These are phyloP conservation scores for Haplographium delicatum DNA, from an alignment of 495 filamentous ascomycete genomes.

Conservation along the genomic window DNA sequence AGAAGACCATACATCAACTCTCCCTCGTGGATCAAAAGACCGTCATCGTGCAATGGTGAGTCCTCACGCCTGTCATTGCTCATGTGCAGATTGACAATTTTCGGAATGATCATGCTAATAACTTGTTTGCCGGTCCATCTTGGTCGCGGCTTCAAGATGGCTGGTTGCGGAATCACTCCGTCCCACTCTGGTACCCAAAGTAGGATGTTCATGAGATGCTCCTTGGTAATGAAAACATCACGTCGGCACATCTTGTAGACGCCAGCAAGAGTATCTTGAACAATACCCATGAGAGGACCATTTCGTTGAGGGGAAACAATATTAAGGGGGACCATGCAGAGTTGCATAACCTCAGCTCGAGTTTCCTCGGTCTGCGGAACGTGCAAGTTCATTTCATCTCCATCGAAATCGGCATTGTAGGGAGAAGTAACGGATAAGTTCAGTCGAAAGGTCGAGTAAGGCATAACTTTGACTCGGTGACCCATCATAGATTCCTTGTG, in stretches of 20 bases:
- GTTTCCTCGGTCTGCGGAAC: constrained; percentile 97
- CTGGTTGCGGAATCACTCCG: constrained; percentile 83
- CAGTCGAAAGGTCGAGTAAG: constrained; percentile 94
- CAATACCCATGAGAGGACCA: constrained; percentile 97
- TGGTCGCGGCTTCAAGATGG: constrained; percentile 84
- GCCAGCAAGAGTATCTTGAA: constrained; percentile 94
- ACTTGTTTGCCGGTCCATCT: constrained; percentile 99
- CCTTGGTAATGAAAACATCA: constrained; percentile 83
- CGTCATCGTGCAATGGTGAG: constrained; percentile 69
- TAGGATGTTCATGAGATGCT: constrained; percentile 91
- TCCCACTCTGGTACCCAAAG: constrained; percentile 98
- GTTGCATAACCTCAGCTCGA: constrained; percentile 82
- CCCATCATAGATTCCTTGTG: constrained; percentile 99
- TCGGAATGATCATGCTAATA: constrained; percentile 84
- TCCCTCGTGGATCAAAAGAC: constrained; percentile 76
- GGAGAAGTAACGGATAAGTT: constrained; percentile 97
- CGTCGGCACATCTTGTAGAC: constrained; percentile 94
- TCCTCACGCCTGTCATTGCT: constrained; percentile 49
- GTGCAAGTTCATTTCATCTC: constrained; percentile 99
- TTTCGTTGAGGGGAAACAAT: constrained; percentile 98
- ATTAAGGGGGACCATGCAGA: constrained; percentile 94
- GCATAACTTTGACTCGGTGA: constrained; percentile 95
- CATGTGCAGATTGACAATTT: constrained; percentile 74
- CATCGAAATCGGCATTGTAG: constrained; percentile 99
- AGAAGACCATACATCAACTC: constrained; percentile 87